phyloP scores from a whole-genome alignment of 2,329 filamentous ascomycete species.

The Aspergillus calidoustus region DNA sequence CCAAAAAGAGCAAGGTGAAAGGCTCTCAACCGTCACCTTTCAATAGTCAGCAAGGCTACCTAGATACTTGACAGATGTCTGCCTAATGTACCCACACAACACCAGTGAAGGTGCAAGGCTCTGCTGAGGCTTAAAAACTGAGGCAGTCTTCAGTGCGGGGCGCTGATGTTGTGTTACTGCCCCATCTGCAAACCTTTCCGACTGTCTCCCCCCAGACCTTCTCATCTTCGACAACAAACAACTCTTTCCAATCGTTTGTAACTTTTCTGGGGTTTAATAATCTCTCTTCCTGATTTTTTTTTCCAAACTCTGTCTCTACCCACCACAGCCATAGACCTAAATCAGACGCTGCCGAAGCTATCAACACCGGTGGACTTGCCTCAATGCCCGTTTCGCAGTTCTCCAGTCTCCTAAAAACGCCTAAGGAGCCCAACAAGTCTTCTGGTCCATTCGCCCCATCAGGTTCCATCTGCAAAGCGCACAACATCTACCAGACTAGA shows the following conservation, averaged over 20 bases:
- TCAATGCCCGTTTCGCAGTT: neutral
- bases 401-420: neutral
- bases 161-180: neutral
- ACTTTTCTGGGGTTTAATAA: neutral
- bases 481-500: slow-evolving; percentile 56
- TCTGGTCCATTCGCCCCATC: slow-evolving; percentile 19
- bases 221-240: neutral
- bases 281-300: neutral
- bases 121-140: neutral
- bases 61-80: neutral
- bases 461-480: slow-evolving; percentile 44
- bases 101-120: neutral
- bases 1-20: no score
- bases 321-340: neutral
- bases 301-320: neutral
- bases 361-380: neutral
- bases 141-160: neutral
- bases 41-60: neutral
- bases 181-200: neutral
- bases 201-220: neutral
- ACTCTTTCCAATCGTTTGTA: neutral
- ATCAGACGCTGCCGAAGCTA: neutral
- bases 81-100: neutral
- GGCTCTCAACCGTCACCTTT: neutral
- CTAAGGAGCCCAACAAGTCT: neutral